Percentiles rank a stretch among this genome's conserved stretches.
These are phyloP conservation scores for Mrakia blollopis DNA, from an alignment of 768 basidiomycete species.

Conservation along the genomic window DNA sequence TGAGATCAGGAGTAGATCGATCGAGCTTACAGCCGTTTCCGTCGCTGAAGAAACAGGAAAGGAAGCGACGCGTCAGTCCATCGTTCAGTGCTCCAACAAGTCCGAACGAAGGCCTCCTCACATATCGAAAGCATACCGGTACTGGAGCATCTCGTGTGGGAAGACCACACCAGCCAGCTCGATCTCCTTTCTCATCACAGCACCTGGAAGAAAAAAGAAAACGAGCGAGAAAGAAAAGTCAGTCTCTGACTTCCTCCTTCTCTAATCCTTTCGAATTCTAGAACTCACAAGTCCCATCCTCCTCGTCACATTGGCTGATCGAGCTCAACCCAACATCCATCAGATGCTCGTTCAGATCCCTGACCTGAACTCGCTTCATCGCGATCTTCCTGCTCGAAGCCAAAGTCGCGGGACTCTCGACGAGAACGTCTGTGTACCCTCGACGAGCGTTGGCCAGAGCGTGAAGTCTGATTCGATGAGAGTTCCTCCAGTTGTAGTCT, in stretches of 20 bases:
- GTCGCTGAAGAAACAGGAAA: not conserved
- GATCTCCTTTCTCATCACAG: not conserved
- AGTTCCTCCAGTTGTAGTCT: slow-evolving; percentile 20
- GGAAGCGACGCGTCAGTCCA: not conserved
- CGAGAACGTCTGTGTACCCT: slow-evolving; percentile 9
- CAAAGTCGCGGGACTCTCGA: not conserved
- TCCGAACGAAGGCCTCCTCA: not conserved
- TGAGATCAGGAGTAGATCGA: too few relatives aligned
- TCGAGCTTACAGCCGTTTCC: slow-evolving; percentile 22
- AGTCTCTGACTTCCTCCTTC: too few relatives aligned
- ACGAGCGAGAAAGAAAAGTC: not conserved
- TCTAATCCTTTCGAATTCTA: too few relatives aligned
- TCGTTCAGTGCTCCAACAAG: not conserved
- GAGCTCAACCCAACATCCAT: slow-evolving; percentile 26
- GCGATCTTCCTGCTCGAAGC: not conserved
- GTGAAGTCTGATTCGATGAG: slow-evolving; percentile 21
- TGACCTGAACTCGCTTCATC: not conserved
- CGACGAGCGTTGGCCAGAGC: not conserved
- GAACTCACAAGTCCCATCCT: slow-evolving; percentile 24
- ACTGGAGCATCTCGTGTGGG: not conserved
- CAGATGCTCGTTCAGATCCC: slow-evolving; percentile 13
- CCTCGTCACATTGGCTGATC: slow-evolving; percentile 18
- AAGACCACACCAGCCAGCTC: not conserved
- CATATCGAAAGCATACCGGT: not conserved
- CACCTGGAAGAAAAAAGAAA: not conserved